Base-by-base conservation (phyloP, 495 filamentous ascomycete genomes). In the Penicillium samsonianum region DNA sequence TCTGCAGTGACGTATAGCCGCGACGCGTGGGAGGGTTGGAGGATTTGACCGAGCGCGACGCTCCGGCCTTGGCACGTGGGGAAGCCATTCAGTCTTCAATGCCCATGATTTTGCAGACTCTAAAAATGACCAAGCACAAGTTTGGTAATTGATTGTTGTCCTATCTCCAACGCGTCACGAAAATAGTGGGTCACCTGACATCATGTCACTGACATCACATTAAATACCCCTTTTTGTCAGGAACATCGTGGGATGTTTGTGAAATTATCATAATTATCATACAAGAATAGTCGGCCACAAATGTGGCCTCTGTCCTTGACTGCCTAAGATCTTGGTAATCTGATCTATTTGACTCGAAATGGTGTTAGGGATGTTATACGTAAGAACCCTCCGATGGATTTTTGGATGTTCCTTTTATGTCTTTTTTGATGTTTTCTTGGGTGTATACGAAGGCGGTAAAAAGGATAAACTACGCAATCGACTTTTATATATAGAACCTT, bases 161-260 rank as follows among this genome's bases (percentile, higher is more conserved):
- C 16, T 20, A 19, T 54, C 28, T 40, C 25, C 22, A 30, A 23
- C 26, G 50, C 11, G 51, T 30, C 17, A 35, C 9, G 49, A 19
- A 46, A n/a, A 19, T 2, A 19, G 53, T 20, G 25, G 53, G 53
- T 55, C 53, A 55, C 53, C 22, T 55, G 53, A 55, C 42, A 25
- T 47, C 38, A 26, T 30, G 5, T 43, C 12, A 23, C 20, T 3
- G 19, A 43, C 41, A 23, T 20, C 30, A 33, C 12, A 33, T 33
- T 10, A 33, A 33, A 28, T 20, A 4, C 30, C 47, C 47, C 26
- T 48, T 48, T n/a, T 48, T 33, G 12, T 26, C 25, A 37, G 7
- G 2, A 41, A 41, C 17, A 41, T n/a, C 17, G 14, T n/a, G 16
- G 38, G 23, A 4, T 25, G 23, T 25, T 25, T 25, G 23, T 25